A percentile compares a stretch with the other conserved stretches of the same genome.
These are phyloP conservation scores for Talaromyces sp. DNA, from an alignment of 2,329 filamentous ascomycete species.

Conservation along the genomic window DNA sequence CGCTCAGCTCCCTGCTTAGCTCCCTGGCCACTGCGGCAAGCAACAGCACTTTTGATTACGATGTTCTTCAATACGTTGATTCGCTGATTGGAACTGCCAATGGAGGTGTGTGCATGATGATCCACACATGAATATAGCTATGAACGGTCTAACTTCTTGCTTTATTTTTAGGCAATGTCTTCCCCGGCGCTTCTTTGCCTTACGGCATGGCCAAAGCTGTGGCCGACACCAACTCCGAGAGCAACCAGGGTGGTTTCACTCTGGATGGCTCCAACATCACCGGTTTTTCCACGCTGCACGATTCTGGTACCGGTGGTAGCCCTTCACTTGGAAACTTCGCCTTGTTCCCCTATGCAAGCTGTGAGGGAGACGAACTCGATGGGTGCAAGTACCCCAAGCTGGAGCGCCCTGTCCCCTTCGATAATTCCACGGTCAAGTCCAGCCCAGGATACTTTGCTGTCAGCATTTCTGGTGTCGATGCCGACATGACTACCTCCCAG, in stretches of 20 bases:
- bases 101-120: conserved; percentile 30
- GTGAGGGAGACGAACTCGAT: conserved; percentile 56
- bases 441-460: conserved; percentile 63
- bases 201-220: conserved; percentile 55
- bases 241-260: conserved; percentile 53
- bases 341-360: conserved; percentile 61
- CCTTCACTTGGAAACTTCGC: conserved; percentile 70
- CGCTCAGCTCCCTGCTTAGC: conserved; percentile 8
- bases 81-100: conserved; percentile 52
- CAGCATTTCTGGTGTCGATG: conserved; percentile 53
- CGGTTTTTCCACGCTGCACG: conserved; percentile 49
- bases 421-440: conserved; percentile 50
- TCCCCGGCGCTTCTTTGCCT: conserved; percentile 51
- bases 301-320: conserved; percentile 45
- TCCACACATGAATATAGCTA: no score
- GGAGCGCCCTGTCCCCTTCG: conserved; percentile 44
- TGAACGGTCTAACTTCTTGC: background rate
- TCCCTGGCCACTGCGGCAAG: conserved; percentile 10
- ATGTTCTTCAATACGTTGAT: conserved; percentile 43
- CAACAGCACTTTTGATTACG: conserved; percentile 23
- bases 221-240: conserved; percentile 46
- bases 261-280: conserved; percentile 47
- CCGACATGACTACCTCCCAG: conserved; percentile 63
- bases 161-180: conserved; percentile 46
- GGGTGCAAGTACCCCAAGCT: conserved; percentile 57